Conservation (phyloP, 2,329 filamentous ascomycete species). For the Exophiala sp. region DNA sequence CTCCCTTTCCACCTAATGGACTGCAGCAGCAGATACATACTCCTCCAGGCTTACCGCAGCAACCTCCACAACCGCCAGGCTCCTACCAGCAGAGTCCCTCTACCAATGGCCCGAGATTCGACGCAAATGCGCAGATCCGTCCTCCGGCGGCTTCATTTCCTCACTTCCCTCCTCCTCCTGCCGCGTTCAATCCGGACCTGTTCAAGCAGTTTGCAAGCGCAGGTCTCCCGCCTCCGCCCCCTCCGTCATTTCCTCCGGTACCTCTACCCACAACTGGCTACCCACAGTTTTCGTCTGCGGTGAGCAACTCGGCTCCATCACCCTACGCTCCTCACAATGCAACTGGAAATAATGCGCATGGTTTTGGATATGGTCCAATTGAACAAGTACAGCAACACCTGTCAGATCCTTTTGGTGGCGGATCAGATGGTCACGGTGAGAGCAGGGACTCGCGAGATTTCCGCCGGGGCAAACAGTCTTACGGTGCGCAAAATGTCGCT, state of each 20-base stretch:
- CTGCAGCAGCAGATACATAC: conserved; percentile 28
- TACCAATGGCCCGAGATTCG: conserved; percentile 16
- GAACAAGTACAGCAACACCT: conserved; percentile 10
- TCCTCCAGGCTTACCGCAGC: conserved; percentile 19
- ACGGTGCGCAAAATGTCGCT: conserved; percentile 3
- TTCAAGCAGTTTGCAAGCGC: conserved; percentile 27
- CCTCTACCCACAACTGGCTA: conserved; percentile 21
- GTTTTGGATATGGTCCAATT: conserved; percentile 6
- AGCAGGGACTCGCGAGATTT: conserved; percentile 4
- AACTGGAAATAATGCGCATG: conserved; percentile 4
- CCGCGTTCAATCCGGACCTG: conserved; percentile 25
- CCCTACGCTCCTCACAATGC: conserved; percentile 17
- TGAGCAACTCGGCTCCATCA: conserved; percentile 14
- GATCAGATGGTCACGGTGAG: conserved; percentile 3
- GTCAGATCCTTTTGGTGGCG: conserved; percentile 3
- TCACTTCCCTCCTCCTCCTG: conserved; percentile 27
- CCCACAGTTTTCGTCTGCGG: conserved; percentile 16
- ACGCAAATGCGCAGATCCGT: conserved; percentile 25
- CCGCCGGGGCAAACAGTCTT: conserved; percentile 1
- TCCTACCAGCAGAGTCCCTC: conserved; percentile 13
- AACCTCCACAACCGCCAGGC: conserved; percentile 7
- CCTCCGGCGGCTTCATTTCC: conserved; percentile 28
- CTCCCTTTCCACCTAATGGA: conserved; percentile 26
- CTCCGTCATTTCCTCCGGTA: conserved; percentile 21
- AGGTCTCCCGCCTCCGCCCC: conserved; percentile 20